A percentile compares a stretch with the other conserved stretches of the same genome.
Conservation (phyloP, 345 rosid species). For the Moricandia moricandioides region DNA sequence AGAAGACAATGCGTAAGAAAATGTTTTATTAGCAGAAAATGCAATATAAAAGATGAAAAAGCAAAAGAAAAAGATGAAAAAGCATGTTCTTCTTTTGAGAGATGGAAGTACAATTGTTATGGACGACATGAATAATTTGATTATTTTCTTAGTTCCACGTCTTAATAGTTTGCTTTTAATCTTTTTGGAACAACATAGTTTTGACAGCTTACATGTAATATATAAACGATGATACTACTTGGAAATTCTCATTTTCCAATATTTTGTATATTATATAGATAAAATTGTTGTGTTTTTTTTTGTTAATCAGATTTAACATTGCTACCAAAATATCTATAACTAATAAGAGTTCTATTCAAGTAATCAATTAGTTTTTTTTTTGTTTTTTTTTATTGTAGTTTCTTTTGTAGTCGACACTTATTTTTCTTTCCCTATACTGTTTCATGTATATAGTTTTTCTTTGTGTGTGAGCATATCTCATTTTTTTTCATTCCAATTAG, state of each 20-base stretch:
- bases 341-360: no score
- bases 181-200: slow-evolving; percentile 27
- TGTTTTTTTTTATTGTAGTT: no score
- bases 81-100: slow-evolving; percentile 29
- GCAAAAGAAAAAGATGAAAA: not conserved
- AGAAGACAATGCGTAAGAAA: not conserved
- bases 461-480: not conserved
- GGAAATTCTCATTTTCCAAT: not conserved
- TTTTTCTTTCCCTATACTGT: not conserved
- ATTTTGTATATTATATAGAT: not conserved
- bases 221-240: not conserved
- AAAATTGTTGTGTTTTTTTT: not conserved
- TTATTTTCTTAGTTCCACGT: slow-evolving; percentile 28
- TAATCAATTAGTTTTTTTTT: no score
- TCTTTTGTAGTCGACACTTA: no score
- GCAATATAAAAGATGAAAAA: not conserved
- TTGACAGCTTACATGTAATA: slow-evolving; percentile 23
- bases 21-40: not conserved
- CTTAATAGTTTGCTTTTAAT: slow-evolving; percentile 26
- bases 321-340: not conserved
- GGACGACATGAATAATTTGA: slow-evolving; percentile 17
- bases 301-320: not conserved
- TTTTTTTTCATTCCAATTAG: not conserved
- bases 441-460: not conserved
- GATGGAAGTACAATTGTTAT: slow-evolving; percentile 30